Evolutionary conservation across 2,329 filamentous ascomycete genomes (phyloP), one percentile per base, ranked within the genome.

Genomic region (Rachicladosporium sp.): DNA sequence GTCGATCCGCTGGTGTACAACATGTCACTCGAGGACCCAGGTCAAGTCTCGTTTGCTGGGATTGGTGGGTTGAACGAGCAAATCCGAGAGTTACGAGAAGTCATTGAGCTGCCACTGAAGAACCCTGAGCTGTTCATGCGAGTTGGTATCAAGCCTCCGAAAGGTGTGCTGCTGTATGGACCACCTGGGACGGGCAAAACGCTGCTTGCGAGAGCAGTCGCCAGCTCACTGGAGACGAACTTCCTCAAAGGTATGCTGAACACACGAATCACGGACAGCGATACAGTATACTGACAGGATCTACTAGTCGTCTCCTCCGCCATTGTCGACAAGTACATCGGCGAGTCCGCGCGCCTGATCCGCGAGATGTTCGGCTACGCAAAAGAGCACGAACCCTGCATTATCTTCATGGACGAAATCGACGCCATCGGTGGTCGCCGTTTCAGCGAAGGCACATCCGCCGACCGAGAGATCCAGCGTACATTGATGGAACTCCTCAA

Each of bases 371-470:
- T 98, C 58, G 93, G 91, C 43, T 98, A 98, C 58, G 91, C 93
- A 55, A 96, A 95, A 67, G 93, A 98, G 63, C 91, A 98, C 63
- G 91, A 98, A 65, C 91, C 91, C 31, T 98, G 91, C 64, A 98
- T 98, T 63, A 98, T 98, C 67, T 98, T 98, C 75, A 98, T 98
- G 91, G 93, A 98, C 71, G 91, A 98, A 67, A 98, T 98, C 59
- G 91, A 98, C 59, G 91, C 91, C 57, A 98, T 98, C 57, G 91
- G 91, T 61, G 93, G 93, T 47, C 78, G 93, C 54, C 77, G 91
- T 55, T 98, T 98, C 66, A 94, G 86, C 1, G 91, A 98, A 63
- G 91, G 93, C 52, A 98, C 91, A 37, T 94, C 87, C 44, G 91
- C 91, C 37, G 91, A 98, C 68, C 81, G 93, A 57, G 91, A 98